Evolutionary conservation across 2,329 filamentous ascomycete genomes (phyloP).

Genomic region (Bipolaris zeicola): DNA sequence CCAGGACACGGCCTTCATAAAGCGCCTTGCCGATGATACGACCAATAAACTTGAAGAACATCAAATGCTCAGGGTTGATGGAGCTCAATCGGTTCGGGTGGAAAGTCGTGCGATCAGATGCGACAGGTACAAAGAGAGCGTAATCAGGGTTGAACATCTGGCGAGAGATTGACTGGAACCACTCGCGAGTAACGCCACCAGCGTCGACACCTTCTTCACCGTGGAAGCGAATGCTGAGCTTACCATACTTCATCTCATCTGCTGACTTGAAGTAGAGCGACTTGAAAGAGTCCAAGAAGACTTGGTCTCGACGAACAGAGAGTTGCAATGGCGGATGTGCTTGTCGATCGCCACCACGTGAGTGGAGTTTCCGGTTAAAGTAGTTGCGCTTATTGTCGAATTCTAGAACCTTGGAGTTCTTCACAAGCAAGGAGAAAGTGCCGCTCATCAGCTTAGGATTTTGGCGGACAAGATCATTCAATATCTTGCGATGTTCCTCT

Average conservation of each 20-base stretch:
- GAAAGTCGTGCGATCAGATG: slow-evolving; percentile 96
- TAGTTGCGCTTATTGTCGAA: slow-evolving; percentile 99
- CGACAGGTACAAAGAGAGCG: slow-evolving; percentile 93
- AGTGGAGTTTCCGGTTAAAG: slow-evolving; percentile 92
- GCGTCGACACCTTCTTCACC: slow-evolving; percentile 98
- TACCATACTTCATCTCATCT: slow-evolving; percentile 98
- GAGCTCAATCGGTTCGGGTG: slow-evolving; percentile 94
- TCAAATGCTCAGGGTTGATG: slow-evolving; percentile 92
- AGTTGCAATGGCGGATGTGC: slow-evolving; percentile 81
- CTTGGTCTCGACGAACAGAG: slow-evolving; percentile 87
- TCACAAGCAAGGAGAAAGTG: slow-evolving; percentile 92
- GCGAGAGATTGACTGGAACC: slow-evolving; percentile 96
- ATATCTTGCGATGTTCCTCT: slow-evolving; percentile 93
- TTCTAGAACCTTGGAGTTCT: slow-evolving; percentile 97
- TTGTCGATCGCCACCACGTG: slow-evolving; percentile 68
- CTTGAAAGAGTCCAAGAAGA: slow-evolving; percentile 98
- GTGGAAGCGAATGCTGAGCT: slow-evolving; percentile 96
- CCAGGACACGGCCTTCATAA: slow-evolving; percentile 92
- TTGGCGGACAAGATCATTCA: slow-evolving; percentile 96
- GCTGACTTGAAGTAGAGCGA: slow-evolving; percentile 96
- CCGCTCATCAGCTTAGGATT: slow-evolving; percentile 99
- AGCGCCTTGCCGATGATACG: slow-evolving; percentile 97
- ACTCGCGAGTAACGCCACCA: slow-evolving; percentile 95
- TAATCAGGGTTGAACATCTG: slow-evolving; percentile 99
- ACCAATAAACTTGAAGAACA: slow-evolving; percentile 99